Conservation (phyloP, 2,329 filamentous ascomycete genomes). For the Gaeumannomyces sp. region DNA sequence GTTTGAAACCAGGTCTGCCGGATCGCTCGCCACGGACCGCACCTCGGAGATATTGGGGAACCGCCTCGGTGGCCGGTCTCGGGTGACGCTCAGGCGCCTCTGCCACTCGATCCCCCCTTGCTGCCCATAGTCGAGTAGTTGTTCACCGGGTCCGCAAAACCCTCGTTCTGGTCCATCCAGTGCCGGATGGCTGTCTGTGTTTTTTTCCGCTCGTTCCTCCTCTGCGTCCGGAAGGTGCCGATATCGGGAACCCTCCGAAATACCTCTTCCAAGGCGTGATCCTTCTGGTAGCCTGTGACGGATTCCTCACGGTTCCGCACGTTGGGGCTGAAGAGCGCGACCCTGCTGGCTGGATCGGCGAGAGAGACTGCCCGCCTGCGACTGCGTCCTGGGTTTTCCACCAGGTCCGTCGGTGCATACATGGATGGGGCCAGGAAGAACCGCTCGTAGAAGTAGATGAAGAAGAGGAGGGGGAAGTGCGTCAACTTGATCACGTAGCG, state of each 20-base stretch:
- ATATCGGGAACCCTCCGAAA: conserved; percentile 69
- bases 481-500: conserved; percentile 87
- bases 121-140: conserved; percentile 46
- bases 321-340: conserved; percentile 67
- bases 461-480: conserved; percentile 80
- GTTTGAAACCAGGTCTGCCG: conserved; percentile 53
- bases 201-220: conserved; percentile 60
- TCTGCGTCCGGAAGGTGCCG: conserved; percentile 52
- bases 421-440: conserved; percentile 68
- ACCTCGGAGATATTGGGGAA: conserved; percentile 48
- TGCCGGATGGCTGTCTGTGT: conserved; percentile 77
- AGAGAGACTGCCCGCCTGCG: conserved; percentile 49
- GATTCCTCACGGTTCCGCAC: conserved; percentile 75
- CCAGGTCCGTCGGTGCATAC: conserved; percentile 77
- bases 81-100: conserved; percentile 46
- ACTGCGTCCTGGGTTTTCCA: conserved; percentile 60
- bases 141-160: conserved; percentile 33
- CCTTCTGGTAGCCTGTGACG: conserved; percentile 81
- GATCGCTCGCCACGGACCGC: conserved; percentile 57
- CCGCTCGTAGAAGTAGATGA: conserved; percentile 83
- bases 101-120: conserved; percentile 34
- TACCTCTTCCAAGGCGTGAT: conserved; percentile 83
- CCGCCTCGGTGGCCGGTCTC: conserved; percentile 38
- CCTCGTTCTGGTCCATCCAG: conserved; percentile 77
- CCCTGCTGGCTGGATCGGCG: conserved; percentile 46